A percentile compares a stretch with the other conserved stretches of the same genome.
Conservation (phyloP, 805 yeast species). For the Naumovozyma baii region DNA sequence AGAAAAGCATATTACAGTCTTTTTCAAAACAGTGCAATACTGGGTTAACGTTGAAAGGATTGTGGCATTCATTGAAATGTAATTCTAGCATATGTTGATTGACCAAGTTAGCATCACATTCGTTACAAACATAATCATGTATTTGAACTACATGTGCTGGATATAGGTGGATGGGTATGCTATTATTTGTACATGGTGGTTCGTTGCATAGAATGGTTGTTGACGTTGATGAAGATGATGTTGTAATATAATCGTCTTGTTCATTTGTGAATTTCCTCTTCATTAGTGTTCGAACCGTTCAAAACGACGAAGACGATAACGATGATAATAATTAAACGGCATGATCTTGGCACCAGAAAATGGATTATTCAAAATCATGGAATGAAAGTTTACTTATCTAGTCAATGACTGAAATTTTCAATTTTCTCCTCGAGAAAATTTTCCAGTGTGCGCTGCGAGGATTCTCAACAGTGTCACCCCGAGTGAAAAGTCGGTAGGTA, state of each 20-base stretch:
- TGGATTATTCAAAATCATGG: no score
- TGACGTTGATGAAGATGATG: no score
- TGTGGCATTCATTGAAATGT: slow-evolving; percentile 46
- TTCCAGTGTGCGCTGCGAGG: background rate
- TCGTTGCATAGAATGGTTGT: slow-evolving; percentile 10
- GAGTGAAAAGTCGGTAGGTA: no score
- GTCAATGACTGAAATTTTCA: no score
- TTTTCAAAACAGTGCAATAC: slow-evolving; percentile 36
- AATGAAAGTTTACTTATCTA: no score
- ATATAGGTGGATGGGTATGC: slow-evolving; percentile 11
- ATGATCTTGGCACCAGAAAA: no score
- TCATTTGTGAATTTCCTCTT: background rate
- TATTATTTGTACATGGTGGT: slow-evolving; percentile 10
- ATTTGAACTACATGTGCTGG: slow-evolving; percentile 8
- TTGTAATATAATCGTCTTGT: background rate
- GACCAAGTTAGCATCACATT: slow-evolving; percentile 37
- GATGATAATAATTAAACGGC: no score
- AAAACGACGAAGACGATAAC: no score
- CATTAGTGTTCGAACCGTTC: background rate
- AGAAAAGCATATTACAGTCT: slow-evolving; percentile 34
- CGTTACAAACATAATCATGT: slow-evolving; percentile 27
- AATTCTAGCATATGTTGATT: slow-evolving; percentile 34
- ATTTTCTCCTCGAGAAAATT: background rate
- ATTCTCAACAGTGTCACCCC: background rate
- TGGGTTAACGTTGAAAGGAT: slow-evolving; percentile 35